These are phyloP conservation scores for Cenococcum geophilum DNA, from an alignment of 495 filamentous ascomycete species.

Conservation along the genomic window DNA sequence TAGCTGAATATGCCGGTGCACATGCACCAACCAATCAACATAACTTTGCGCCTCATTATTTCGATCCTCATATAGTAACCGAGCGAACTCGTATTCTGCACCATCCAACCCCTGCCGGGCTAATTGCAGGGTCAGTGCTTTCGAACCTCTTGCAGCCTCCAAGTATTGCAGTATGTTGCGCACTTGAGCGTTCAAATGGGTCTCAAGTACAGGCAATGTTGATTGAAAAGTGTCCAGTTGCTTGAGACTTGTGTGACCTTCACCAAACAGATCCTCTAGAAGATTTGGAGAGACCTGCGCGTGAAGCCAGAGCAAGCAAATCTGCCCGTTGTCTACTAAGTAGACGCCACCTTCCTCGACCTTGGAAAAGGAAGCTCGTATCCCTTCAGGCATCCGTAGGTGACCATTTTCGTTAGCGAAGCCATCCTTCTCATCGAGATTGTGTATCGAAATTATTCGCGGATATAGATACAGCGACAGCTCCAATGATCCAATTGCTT, in stretches of 20 bases:
- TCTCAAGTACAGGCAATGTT: constrained; percentile 68
- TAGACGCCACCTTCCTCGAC: constrained; percentile 96
- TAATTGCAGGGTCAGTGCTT: constrained; percentile 81
- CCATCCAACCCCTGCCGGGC: constrained; percentile 91
- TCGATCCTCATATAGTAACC: constrained; percentile 83
- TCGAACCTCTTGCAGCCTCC: constrained; percentile 71
- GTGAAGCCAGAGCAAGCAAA: constrained; percentile 86
- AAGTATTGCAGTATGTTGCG: constrained; percentile 89
- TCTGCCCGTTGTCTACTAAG: constrained; percentile 93
- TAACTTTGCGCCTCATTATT: constrained; percentile 98
- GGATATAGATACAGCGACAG: constrained; percentile 92
- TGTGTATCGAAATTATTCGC: constrained; percentile 85
- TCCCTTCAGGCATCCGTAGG: constrained; percentile 50
- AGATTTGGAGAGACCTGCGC: constrained; percentile 68
- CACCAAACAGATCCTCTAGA: constrained; percentile 83
- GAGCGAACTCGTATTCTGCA: constrained; percentile 92
- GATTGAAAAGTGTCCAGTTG: constrained; percentile 71
- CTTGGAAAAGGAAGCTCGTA: constrained; percentile 84
- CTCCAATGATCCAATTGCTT: constrained; percentile 77
- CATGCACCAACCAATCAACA: constrained; percentile 96
- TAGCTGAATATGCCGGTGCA: constrained; percentile 85
- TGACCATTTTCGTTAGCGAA: constrained; percentile 87
- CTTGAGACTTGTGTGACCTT: constrained; percentile 63
- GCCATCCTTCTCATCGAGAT: constrained; percentile 63
- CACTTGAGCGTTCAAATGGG: constrained; percentile 90